Evolutionary conservation across 2,329 filamentous ascomycete species (phyloP).

Genomic region (Pestalotiopsis sp.): DNA sequence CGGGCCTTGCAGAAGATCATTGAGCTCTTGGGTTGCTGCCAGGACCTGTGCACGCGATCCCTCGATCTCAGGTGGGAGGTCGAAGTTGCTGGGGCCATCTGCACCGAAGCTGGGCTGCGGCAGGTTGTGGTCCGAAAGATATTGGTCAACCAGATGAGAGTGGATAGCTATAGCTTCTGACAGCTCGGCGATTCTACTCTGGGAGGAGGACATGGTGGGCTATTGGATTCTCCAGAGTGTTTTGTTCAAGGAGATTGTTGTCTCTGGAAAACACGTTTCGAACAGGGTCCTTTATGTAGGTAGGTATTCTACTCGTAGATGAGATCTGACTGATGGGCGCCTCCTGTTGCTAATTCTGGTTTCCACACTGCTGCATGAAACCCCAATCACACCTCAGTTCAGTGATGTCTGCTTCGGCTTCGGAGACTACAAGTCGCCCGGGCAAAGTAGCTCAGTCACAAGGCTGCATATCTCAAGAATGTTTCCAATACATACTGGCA

Average conservation of each 20-base stretch:
- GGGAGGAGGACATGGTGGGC: not conserved
- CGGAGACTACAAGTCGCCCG: too few relatives aligned
- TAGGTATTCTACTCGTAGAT: too few relatives aligned
- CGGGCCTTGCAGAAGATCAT: not conserved
- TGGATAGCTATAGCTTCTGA: not conserved
- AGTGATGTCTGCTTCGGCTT: too few relatives aligned
- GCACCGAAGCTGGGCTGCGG: not conserved
- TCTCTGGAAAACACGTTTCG: not conserved
- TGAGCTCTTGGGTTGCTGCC: not conserved
- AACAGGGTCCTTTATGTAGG: too few relatives aligned
- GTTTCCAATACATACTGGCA: too few relatives aligned
- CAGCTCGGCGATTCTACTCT: not conserved
- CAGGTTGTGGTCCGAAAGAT: not conserved
- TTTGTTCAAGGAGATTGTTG: not conserved
- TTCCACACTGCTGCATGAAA: too few relatives aligned
- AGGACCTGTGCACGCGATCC: not conserved
- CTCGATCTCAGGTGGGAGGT: not conserved
- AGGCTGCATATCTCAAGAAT: too few relatives aligned
- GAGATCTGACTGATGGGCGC: too few relatives aligned
- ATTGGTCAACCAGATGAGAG: not conserved
- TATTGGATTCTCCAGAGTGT: not conserved
- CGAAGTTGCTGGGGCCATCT: not conserved
- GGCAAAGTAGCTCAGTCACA: too few relatives aligned
- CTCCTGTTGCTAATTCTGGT: too few relatives aligned
- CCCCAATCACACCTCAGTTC: too few relatives aligned